A percentile compares a stretch with the other conserved stretches of the same genome.
Conservation (phyloP, 2,329 filamentous ascomycete genomes). For the Exophiala phaeomuriformis region DNA sequence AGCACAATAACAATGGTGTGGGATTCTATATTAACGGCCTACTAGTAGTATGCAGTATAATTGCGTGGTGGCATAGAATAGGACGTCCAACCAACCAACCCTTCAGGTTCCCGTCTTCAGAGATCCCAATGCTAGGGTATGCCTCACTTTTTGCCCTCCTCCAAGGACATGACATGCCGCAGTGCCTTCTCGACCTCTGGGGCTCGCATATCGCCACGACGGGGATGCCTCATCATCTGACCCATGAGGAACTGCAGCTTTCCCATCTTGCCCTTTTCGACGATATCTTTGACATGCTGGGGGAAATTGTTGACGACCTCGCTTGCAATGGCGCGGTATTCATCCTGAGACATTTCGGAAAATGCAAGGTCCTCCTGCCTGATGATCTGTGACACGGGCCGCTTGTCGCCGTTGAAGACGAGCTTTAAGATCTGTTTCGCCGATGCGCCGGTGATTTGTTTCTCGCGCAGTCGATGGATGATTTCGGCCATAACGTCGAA, state of each 20-base stretch:
- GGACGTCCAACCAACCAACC: no score
- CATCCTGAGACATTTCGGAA: constrained; percentile 47
- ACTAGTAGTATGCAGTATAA: no score
- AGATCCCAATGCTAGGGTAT: no score
- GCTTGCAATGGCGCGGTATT: constrained; percentile 51
- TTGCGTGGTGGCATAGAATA: no score
- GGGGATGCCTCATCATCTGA: constrained; percentile 57
- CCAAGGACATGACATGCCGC: constrained; percentile 11
- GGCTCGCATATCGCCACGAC: constrained; percentile 56
- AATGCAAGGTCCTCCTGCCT: constrained; percentile 51
- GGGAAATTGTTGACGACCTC: constrained; percentile 48
- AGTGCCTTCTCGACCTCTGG: constrained; percentile 51
- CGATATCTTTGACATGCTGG: constrained; percentile 53
- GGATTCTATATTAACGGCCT: no score
- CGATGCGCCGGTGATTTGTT: constrained; percentile 47
- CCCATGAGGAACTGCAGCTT: constrained; percentile 63
- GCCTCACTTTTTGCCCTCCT: not conserved
- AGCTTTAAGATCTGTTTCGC: constrained; percentile 54
- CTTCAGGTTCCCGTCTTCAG: no score
- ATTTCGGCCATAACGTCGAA: constrained; percentile 40
- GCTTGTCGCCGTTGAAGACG: constrained; percentile 47
- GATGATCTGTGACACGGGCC: constrained; percentile 47
- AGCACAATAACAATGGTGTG: no score
- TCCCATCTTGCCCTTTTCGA: constrained; percentile 52
- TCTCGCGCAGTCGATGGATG: constrained; percentile 38